Percentiles rank a stretch among this genome's conserved stretches.
These are phyloP conservation scores for Silene coronaria DNA, from an alignment of 179 eudicot genomes.

Conservation along the genomic window DNA sequence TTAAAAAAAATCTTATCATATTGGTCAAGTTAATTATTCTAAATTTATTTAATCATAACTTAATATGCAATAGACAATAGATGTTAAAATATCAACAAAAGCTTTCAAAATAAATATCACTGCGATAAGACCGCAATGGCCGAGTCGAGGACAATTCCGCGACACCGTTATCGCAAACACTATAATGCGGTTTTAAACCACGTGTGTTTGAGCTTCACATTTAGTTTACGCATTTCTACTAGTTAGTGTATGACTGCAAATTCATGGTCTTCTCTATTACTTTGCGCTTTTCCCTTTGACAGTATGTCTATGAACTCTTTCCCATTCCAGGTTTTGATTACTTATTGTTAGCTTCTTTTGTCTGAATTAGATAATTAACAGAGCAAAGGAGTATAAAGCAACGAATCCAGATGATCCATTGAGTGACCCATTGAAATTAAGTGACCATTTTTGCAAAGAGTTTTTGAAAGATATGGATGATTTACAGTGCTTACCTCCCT, in stretches of 20 bases:
- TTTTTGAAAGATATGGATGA: conserved; percentile 67
- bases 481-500: conserved; percentile 72
- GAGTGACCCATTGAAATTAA: conserved; percentile 73
- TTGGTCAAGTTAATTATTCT: too few relatives aligned
- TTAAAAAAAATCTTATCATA: too few relatives aligned
- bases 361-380: conserved; percentile 25
- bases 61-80: too few relatives aligned
- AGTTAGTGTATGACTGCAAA: neutral
- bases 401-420: conserved; percentile 54
- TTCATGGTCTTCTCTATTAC: neutral
- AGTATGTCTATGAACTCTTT: neutral
- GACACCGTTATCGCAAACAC: too few relatives aligned
- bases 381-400: conserved; percentile 57
- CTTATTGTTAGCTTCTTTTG: conserved; percentile 12
- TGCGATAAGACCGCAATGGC: too few relatives aligned
- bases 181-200: too few relatives aligned
- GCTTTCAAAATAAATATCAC: too few relatives aligned
- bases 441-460: conserved; percentile 76
- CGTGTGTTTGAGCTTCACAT: neutral
- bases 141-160: too few relatives aligned
- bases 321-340: conserved; percentile 2
- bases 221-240: neutral
- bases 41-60: too few relatives aligned
- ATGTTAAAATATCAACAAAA: too few relatives aligned
- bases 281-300: neutral